Conservation (phyloP, 148 eudicot species). For the Amaranthus cruentus region DNA sequence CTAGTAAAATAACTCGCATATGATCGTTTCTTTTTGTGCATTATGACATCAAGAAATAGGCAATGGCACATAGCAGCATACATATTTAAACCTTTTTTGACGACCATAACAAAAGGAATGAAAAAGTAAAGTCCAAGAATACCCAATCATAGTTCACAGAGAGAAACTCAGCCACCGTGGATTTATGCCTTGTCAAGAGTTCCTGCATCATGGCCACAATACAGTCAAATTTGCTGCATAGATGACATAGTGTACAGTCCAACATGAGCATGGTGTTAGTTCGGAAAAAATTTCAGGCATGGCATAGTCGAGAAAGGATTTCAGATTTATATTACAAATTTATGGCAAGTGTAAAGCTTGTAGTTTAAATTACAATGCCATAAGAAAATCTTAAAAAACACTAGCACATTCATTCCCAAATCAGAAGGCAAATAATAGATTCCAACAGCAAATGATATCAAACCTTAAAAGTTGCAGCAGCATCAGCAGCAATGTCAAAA, state of each 20-base stretch:
- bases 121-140: neutral
- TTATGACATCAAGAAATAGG: neutral
- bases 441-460: slow-evolving; percentile 15
- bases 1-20: neutral
- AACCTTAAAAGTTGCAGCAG: slow-evolving; percentile 97
- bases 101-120: neutral
- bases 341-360: neutral
- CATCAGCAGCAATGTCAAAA: slow-evolving; percentile 98
- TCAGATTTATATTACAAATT: neutral
- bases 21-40: too few relatives aligned
- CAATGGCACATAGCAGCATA: neutral
- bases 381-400: too few relatives aligned
- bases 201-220: slow-evolving; percentile 55
- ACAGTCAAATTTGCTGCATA: neutral
- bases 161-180: slow-evolving; percentile 96
- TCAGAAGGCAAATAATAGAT: neutral
- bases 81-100: neutral
- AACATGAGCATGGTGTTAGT: neutral
- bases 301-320: neutral
- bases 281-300: neutral
- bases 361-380: neutral
- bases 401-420: neutral
- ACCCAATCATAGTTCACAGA: slow-evolving; percentile 89
- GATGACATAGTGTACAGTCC: neutral
- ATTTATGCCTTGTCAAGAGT: slow-evolving; percentile 92